These are phyloP conservation scores for Eucalyptus pumila DNA, from an alignment of 345 rosid genomes.

Conservation along the genomic window DNA sequence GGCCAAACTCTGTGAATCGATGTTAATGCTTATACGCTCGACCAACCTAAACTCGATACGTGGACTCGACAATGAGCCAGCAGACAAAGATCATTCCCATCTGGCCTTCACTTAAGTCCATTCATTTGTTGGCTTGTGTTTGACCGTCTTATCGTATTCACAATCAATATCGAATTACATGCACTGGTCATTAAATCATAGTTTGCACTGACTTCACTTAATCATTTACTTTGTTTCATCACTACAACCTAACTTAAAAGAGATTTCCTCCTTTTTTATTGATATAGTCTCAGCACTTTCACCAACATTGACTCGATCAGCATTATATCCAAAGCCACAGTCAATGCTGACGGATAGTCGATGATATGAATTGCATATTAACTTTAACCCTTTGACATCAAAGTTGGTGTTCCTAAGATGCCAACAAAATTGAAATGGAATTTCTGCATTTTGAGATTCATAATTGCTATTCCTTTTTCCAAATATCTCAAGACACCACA, in stretches of 20 bases:
- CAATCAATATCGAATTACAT: too few species aligned
- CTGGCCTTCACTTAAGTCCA: too few species aligned
- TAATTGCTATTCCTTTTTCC: background rate
- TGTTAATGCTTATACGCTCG: too few species aligned
- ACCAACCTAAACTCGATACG: too few species aligned
- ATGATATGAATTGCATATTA: background rate
- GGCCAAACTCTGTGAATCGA: too few species aligned
- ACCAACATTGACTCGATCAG: too few species aligned
- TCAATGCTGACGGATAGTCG: fast-evolving
- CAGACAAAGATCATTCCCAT: too few species aligned
- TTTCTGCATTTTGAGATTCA: fast-evolving
- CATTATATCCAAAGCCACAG: fast-evolving
- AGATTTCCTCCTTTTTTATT: too few species aligned
- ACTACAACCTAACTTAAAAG: background rate
- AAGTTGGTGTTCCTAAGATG: background rate
- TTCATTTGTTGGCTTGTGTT: fast-evolving
- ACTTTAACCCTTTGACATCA: background rate
- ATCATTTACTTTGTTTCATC: background rate
- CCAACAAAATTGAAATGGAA: background rate
- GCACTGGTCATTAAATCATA: background rate
- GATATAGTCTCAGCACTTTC: background rate
- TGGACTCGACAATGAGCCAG: too few species aligned
- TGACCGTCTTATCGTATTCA: too few species aligned
- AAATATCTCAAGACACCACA: fast-evolving
- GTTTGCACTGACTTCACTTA: too few species aligned